Evolutionary conservation across 2,329 filamentous ascomycete species (phyloP).

Genomic region (Fusarium musae): DNA sequence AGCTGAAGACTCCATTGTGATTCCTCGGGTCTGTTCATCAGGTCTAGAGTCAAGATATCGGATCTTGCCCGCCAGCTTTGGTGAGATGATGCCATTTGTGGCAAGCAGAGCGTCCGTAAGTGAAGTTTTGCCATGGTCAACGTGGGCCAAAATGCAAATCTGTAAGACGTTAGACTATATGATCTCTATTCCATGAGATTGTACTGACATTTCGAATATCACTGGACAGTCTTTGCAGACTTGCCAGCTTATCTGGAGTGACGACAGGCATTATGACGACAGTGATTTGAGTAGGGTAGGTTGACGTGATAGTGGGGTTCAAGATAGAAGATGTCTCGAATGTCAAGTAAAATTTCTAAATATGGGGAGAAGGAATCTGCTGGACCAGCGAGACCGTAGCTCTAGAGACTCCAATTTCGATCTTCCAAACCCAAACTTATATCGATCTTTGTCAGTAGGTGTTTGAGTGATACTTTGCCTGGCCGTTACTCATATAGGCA

Average conservation of each 20-base stretch:
- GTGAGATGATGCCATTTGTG: conserved; percentile 99
- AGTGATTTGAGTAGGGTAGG: conserved; percentile 18
- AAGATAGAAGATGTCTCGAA: neutral
- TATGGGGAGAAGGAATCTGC: conserved; percentile 4
- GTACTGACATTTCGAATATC: conserved; percentile 88
- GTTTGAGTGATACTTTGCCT: conserved; percentile 22
- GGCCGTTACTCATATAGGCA: conserved; percentile 19
- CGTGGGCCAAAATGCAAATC: conserved; percentile 96
- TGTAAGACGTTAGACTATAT: conserved; percentile 47
- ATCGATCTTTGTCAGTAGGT: conserved; percentile 11
- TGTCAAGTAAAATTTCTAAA: conserved; percentile 2
- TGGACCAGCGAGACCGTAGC: neutral
- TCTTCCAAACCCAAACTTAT: neutral
- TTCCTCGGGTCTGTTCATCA: conserved; percentile 94
- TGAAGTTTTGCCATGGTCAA: conserved; percentile 98
- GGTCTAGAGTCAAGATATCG: conserved; percentile 96
- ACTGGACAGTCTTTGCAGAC: conserved; percentile 86
- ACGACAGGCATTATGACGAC: conserved; percentile 84
- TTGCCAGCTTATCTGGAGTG: conserved; percentile 87
- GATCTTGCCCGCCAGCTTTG: conserved; percentile 97
- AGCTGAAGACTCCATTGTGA: conserved; percentile 99
- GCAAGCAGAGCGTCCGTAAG: conserved; percentile 95
- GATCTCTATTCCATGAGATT: neutral
- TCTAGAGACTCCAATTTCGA: conserved; percentile 4
- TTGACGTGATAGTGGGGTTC: conserved; percentile 8